Evolutionary conservation across 768 basidiomycete species (phyloP), one percentile per base, ranked within the genome.

Genomic region (Pulveroboletus sp.): DNA sequence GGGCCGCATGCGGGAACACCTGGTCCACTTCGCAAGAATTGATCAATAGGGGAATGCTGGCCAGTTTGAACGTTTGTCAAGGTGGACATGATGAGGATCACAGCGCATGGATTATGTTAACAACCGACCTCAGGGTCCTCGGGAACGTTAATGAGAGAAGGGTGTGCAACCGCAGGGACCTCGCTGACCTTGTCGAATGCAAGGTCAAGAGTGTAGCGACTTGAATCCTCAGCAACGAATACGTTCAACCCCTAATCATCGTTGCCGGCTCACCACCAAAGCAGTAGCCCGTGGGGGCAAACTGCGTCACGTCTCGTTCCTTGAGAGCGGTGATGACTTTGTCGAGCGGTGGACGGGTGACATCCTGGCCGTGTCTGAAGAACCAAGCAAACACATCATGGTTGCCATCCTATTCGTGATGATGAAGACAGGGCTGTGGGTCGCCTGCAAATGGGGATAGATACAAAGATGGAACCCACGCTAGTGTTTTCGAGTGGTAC

Each of bases 231-330:
- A 33, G 53, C n/a, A 13, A 21, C 11, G 7, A 8, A 21, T 21
- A 2, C 21, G 18, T 50, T 30, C 32, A 6, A 3, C 21, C 13
- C n/a, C 1, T 14, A 21, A 11, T 31, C 14, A 24, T 2, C 11
- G 3, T 28, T 27, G 21, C 1, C 2, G 15, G 56, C 73, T 50
- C 51, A 76, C 80, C 85, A 51, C 84, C 83, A 47, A 78, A 82
- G 71, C 88, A 90, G 71, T 81, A 89, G 4, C 84, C 85, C 5
- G 77, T 76, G 0, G 81, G 79, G 0, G 70, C 84, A 49, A 89
- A 76, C 7, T 62, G 63, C 2, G 71, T 79, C 18, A 89, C 70
- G 2, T 86, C 87, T 53, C 77, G 59, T 30, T 67, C 76, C 61
- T 81, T 82, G 52, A 90, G 74, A 0, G 71, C 78, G 5, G 62